Evolutionary conservation across 257 asterid genomes (phyloP).

Genomic region (Phtheirospermum japonicum): DNA sequence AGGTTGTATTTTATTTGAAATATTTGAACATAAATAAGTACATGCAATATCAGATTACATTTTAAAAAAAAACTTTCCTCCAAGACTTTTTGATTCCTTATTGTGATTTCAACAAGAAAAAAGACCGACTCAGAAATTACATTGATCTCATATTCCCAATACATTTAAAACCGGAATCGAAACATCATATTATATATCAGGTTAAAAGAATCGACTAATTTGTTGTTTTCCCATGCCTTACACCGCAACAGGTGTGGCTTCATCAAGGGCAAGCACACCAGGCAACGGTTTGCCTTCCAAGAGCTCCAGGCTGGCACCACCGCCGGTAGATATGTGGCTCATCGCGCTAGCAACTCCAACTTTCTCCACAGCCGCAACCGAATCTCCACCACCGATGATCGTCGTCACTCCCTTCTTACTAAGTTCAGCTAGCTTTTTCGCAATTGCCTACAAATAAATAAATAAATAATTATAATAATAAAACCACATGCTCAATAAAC

Average conservation of each 20-base stretch:
- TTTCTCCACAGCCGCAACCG: constrained; percentile 93
- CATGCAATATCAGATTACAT: too few species aligned
- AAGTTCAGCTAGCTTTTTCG: constrained; percentile 78
- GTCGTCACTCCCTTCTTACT: constrained; percentile 86
- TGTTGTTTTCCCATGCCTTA: constrained; percentile 28
- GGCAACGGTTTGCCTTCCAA: constrained; percentile 86
- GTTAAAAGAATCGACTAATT: constrained; percentile 30
- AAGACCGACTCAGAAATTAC: constrained; percentile 8
- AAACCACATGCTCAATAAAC: not conserved
- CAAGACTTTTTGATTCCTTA: not conserved
- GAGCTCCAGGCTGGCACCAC: constrained; percentile 95
- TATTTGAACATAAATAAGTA: not conserved
- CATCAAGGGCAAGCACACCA: constrained; percentile 85
- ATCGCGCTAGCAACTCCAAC: constrained; percentile 76
- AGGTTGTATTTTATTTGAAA: too few species aligned
- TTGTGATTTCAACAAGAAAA: constrained; percentile 22
- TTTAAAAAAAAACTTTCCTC: not conserved
- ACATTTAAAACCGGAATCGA: constrained; percentile 30
- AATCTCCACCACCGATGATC: constrained; percentile 90
- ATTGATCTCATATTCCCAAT: constrained; percentile 33
- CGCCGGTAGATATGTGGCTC: constrained; percentile 97
- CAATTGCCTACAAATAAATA: constrained; percentile 47
- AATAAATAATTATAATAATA: not conserved
- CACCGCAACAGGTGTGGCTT: constrained; percentile 71
- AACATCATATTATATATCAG: constrained; percentile 23